Base-by-base conservation (phyloP, 2,329 filamentous ascomycete genomes). In the Xylariaceae sp. region DNA sequence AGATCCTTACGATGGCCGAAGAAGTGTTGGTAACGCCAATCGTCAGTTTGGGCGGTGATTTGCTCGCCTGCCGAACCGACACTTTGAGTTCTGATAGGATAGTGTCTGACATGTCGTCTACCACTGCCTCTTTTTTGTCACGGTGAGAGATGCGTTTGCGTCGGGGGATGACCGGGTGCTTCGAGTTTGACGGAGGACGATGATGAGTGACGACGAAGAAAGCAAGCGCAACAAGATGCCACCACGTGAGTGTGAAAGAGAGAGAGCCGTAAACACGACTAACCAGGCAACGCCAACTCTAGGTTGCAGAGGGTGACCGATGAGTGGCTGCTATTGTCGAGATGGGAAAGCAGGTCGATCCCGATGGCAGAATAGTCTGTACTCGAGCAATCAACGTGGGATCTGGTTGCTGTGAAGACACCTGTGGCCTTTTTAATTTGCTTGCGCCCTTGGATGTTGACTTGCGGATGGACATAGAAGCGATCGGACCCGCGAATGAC, bases 11-110 rank as follows among this genome's bases (percentile, higher is more conserved):
- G 1, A 73, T 63, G 3, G 60, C 53, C 2, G 66, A 59, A 51
- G 72, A 68, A 8, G 66, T 70, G 66, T 78, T 77, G 46, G 69
- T 73, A 41, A 77, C 70, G 1, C 64, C 66, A 41, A 74, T 61
- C 7, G 65, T 67, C 31, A 77, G 58, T 4, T 68, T 67, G 3
- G 69, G 69, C 19, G 73, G 58, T 3, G 59, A 53, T 32, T 54
- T 58, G 59, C 59, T 62, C 53, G 57, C 53, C 54, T 68, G 64
- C 37, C 63, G 65, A 44, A 68, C 64, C 11, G 66, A 62, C 12
- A 69, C 64, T 46, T 61, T 60, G 37, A 69, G 63, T 34, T 61
- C 58, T 37, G 65, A 62, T 34, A 61, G 53, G 35, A 63, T 45
- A 35, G 58, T 37, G 19, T 57, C 55, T 12, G 65, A 40, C 64